Conservation (phyloP, 257 asterid genomes). For the Hygrophila difformis region DNA sequence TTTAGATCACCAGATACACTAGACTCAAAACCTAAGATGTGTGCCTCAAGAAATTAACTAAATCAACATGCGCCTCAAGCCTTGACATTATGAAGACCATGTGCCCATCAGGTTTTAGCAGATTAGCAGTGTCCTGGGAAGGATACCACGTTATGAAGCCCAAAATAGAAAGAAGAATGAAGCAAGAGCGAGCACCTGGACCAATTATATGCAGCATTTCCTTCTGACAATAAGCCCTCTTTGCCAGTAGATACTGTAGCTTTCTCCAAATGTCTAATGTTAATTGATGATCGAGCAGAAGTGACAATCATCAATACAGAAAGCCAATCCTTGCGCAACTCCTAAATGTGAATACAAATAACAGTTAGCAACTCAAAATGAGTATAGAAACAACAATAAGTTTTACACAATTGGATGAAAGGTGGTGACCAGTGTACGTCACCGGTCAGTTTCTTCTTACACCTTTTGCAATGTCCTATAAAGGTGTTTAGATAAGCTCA, state of each 20-base stretch:
- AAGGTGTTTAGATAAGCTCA: no score
- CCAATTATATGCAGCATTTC: conserved; percentile 97
- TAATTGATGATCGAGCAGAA: conserved; percentile 95
- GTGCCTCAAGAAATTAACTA: no score
- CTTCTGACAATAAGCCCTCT: conserved; percentile 95
- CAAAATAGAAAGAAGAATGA: no score
- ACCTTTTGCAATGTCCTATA: no score
- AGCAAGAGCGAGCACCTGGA: conserved; percentile 74
- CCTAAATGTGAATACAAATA: conserved; percentile 40
- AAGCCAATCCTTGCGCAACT: conserved; percentile 86
- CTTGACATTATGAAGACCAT: no score
- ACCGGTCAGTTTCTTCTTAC: conserved; percentile 4
- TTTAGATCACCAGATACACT: no score
- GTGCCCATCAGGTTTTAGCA: no score
- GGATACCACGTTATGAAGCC: conserved; percentile 8
- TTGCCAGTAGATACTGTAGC: conserved; percentile 98
- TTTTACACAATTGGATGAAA: neutral
- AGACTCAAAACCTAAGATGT: no score
- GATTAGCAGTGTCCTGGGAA: no score
- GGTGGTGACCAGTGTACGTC: no score
- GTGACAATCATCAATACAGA: conserved; percentile 91
- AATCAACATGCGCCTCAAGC: no score
- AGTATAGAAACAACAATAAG: no score
- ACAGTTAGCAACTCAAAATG: neutral
- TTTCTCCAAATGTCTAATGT: conserved; percentile 92